Evolutionary conservation across 352 stramenopile genomes (phyloP).

Genomic region (Phytopythium ostracodes): DNA sequence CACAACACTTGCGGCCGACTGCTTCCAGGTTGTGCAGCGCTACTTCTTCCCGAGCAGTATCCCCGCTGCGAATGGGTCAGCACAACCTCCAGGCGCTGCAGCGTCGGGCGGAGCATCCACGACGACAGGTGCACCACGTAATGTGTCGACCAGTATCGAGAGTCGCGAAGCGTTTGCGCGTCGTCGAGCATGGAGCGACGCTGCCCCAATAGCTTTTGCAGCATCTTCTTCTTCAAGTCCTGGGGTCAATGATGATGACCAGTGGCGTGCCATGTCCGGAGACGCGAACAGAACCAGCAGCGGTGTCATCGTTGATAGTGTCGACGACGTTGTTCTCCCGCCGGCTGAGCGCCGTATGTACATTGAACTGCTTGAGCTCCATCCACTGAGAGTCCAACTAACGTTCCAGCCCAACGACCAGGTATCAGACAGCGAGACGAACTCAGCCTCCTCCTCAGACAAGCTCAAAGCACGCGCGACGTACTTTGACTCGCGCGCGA

Average conservation of each 20-base stretch:
- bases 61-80: not conserved
- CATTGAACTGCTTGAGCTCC: conserved; percentile 80
- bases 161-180: conserved; percentile 24
- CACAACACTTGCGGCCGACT: conserved; percentile 37
- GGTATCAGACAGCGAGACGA: conserved; percentile 17
- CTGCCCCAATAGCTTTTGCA: not conserved
- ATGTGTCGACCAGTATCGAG: conserved; percentile 15
- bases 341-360: conserved; percentile 69
- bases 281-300: not conserved
- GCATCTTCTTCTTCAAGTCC: not conserved
- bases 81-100: not conserved
- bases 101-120: too few relatives aligned
- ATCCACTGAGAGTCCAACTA: conserved; percentile 75
- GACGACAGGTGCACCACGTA: not conserved
- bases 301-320: not conserved
- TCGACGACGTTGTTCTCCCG: conserved; percentile 4
- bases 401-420: conserved; percentile 68
- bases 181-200: not conserved
- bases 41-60: conserved; percentile 15
- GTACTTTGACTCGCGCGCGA: conserved; percentile 36
- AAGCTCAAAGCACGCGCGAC: conserved; percentile 10
- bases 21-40: conserved; percentile 32
- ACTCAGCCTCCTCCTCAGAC: conserved; percentile 1
- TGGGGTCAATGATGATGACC: conserved; percentile 2
- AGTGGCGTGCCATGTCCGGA: not conserved